A percentile compares a stretch with the other conserved stretches of the same genome.
Conservation (phyloP, 1,284 basidiomycete genomes). For the Lentinula novae-zelandiae region DNA sequence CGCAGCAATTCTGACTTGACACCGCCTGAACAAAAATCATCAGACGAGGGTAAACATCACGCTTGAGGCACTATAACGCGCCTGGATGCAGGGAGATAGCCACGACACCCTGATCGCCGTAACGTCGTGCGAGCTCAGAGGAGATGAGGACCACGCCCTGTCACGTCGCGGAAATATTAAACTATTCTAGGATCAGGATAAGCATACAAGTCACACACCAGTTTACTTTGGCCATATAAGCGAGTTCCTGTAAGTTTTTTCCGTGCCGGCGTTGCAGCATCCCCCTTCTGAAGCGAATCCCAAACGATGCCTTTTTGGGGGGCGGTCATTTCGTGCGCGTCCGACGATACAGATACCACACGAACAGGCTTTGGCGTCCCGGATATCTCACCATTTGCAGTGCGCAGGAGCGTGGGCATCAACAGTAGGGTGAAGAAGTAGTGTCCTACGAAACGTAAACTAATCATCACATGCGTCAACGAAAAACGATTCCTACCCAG, state of each 20-base stretch:
- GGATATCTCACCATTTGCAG: conserved; percentile 21
- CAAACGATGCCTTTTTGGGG: conserved; percentile 28
- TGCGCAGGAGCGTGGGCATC: conserved; percentile 34
- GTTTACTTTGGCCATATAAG: conserved; percentile 46
- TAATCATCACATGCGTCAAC: background rate
- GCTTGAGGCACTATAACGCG: background rate
- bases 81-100: conserved; percentile 6
- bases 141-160: conserved; percentile 1
- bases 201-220: conserved; percentile 36
- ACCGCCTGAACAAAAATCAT: background rate
- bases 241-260: conserved; percentile 21
- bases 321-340: conserved; percentile 22
- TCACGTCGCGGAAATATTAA: background rate
- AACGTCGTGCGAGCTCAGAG: background rate
- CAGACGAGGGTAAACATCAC: background rate
- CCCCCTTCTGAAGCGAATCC: conserved; percentile 33
- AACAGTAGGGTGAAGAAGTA: conserved; percentile 33
- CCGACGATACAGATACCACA: conserved; percentile 43
- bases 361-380: conserved; percentile 21
- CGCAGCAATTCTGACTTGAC: conserved; percentile 1
- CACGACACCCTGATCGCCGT: background rate
- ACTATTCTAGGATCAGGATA: background rate
- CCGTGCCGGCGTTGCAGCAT: conserved; percentile 21
- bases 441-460: conserved; percentile 2
- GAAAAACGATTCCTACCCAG: conserved; percentile 23